Base-by-base conservation (phyloP, 1,284 basidiomycete genomes). In the Ustilago shanxiensis region DNA sequence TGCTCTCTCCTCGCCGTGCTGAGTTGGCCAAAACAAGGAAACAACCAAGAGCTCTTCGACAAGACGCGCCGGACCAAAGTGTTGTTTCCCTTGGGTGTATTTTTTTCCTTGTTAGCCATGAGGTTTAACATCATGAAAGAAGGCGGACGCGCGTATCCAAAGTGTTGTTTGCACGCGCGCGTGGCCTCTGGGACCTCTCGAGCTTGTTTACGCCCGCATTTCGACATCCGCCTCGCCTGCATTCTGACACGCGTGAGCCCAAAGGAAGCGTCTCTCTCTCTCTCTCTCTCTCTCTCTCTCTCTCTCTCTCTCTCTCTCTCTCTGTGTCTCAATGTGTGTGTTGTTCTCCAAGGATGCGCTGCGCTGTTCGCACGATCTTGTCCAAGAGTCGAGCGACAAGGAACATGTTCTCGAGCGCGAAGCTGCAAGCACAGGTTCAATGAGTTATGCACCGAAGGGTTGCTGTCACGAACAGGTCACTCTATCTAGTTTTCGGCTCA, bases 161-260 rank as follows among this genome's bases (percentile, higher is more conserved):
- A 28, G 47, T 26, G 47, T 44, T 44, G 41, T 7, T n/a, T 20
- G 11, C 13, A 28, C 44, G 44, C 60, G 52, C 52, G 60, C 52
- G 33, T 29, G 33, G 9, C n/a, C 31, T 33, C n/a, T 37, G 35
- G 35, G 5, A 14, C 13, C 35, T 37, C 35, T 37, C 6, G 31
- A 47, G 50, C 60, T 65, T 65, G 62, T 65, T 65, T 58, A 65
- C 55, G 61, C 61, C 54, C 8, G 9, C 45, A 35, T 16, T 28
- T 28, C 3, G n/a, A 31, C 9, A 29, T 7, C 41, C 41, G 31
- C 18, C 8, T 37, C 14, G 9, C 14, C 9, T n/a, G n/a, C n/a
- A n/a, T n/a, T n/a, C n/a, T n/a, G 35, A 37, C 35, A 37, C 35
- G 35, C 35, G 35, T 37, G 35, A 33, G n/a, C n/a, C 31, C 6